A percentile compares a stretch with the other conserved stretches of the same genome.
phyloP scores from a whole-genome alignment of 495 filamentous ascomycete species.

The Neurospora sp. region DNA sequence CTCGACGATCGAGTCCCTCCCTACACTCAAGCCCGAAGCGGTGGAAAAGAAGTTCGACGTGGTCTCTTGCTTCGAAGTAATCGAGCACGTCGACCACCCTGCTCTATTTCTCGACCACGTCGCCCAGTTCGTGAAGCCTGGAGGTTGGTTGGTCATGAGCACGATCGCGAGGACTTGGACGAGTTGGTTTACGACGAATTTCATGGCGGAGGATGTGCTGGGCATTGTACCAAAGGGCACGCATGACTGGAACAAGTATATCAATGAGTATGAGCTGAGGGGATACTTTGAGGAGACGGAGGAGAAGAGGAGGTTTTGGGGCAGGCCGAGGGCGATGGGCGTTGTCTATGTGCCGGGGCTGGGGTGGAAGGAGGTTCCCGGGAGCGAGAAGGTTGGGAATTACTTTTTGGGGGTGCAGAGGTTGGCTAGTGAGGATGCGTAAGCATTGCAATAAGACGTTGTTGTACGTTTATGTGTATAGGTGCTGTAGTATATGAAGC shows the following conservation, averaged over 20 bases:
- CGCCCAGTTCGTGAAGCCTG: slow-evolving; percentile 67
- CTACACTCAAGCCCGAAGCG: slow-evolving; percentile 26
- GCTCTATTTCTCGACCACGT: slow-evolving; percentile 57
- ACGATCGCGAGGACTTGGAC: slow-evolving; percentile 84
- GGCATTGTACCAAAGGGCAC: slow-evolving; percentile 84
- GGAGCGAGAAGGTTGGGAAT: slow-evolving; percentile 83
- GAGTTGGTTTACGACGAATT: slow-evolving; percentile 82
- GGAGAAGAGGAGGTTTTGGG: slow-evolving; percentile 31
- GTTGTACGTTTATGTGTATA: not conserved
- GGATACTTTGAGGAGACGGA: slow-evolving; percentile 40
- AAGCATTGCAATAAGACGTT: not conserved
- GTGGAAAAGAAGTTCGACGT: slow-evolving; percentile 50
- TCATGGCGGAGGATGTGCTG: slow-evolving; percentile 82
- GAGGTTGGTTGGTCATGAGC: slow-evolving; percentile 83
- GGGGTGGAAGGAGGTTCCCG: slow-evolving; percentile 78
- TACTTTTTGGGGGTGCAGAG: slow-evolving; percentile 89
- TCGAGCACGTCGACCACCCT: slow-evolving; percentile 78
- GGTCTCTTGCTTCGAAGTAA: slow-evolving; percentile 82
- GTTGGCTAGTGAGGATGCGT: not conserved
- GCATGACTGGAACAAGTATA: slow-evolving; percentile 92
- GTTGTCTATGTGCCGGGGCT: slow-evolving; percentile 83
- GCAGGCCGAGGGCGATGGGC: slow-evolving; percentile 55
- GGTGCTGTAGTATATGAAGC: not conserved
- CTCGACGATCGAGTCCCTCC: slow-evolving; percentile 56
- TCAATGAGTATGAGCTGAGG: slow-evolving; percentile 74